phyloP scores from a whole-genome alignment of 192 early-diverging fungal genomes.

The Backusella parvicylindrica region DNA sequence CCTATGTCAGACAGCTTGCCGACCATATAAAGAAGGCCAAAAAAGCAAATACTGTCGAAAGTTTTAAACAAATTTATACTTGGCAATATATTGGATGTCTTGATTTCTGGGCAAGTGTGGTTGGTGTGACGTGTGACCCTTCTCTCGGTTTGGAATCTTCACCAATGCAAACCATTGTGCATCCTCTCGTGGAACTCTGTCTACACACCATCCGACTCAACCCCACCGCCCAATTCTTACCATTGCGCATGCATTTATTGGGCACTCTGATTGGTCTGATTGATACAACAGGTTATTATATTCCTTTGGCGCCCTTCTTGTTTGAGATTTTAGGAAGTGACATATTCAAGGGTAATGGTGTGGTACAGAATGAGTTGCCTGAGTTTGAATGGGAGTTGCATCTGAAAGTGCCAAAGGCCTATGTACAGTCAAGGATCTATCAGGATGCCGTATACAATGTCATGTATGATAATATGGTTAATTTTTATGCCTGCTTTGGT shows the following conservation, averaged over 20 bases:
- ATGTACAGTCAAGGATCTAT: conserved; percentile 81
- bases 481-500: conserved; percentile 75
- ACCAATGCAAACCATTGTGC: conserved; percentile 60
- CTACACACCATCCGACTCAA: conserved; percentile 69
- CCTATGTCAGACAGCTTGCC: conserved; percentile 87
- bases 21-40: conserved; percentile 85
- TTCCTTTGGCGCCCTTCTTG: conserved; percentile 80
- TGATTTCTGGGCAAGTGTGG: conserved; percentile 81
- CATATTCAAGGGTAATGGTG: conserved; percentile 65
- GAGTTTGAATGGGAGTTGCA: conserved; percentile 65
- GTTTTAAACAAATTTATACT: conserved; percentile 87
- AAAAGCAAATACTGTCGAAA: conserved; percentile 74
- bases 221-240: conserved; percentile 85
- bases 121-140: conserved; percentile 62
- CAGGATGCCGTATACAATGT: conserved; percentile 76
- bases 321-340: conserved; percentile 77
- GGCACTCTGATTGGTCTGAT: conserved; percentile 68
- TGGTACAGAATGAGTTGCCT: conserved; percentile 54
- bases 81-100: conserved; percentile 95
- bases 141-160: conserved; percentile 28
- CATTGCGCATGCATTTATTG: conserved; percentile 84
- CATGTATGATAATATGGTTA: conserved; percentile 66
- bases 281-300: conserved; percentile 71
- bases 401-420: conserved; percentile 80
- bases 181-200: conserved; percentile 80